Evolutionary conservation across 2,329 filamentous ascomycete genomes (phyloP), one percentile per base, ranked within the genome.

Genomic region (Daldinia sp.): DNA sequence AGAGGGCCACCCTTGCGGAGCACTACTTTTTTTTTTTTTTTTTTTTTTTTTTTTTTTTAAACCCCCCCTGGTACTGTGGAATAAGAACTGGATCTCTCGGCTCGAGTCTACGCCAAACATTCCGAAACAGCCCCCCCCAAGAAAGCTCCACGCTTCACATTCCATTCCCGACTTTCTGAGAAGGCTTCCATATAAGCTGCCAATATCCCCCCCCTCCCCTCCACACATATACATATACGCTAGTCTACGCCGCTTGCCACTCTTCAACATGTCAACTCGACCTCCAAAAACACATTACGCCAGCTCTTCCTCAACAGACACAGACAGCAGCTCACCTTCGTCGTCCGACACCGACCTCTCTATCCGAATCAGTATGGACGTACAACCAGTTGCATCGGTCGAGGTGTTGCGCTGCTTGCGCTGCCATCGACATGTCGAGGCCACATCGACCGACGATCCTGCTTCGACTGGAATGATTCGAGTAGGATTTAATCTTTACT

Each of bases 401-500:
- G 84, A 88, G 81, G 82, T 88, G 35, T 81, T 90, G 72, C 75
- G 75, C 46, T 77, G 75, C 59, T 71, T 77, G 23, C 87, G 88
- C 73, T 90, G 88, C 81, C 85, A 89, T 76, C 86, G 89, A 65
- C 83, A 85, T 61, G 87, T 87, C 61, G 88, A 90, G 81, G 84
- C 86, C 30, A 89, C 88, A 6, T 85, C 86, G 7, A 88, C 87
- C 35, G 88, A 90, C 77, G 87, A 90, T 78, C 81, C 85, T 56
- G 82, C 80, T 71, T 81, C 86, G 48, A 86, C 82, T 65, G 88
- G 88, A 69, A 91, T 91, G 88, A 85, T 91, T 13, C 84, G 86
- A 74, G 88, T 90, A 69, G 87, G 88, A 1, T 86, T 87, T 78
- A 89, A 89, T 78, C 85, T 90, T 68, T 90, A 90, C 81, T 90